Percentiles rank a stretch among this genome's conserved stretches.
phyloP scores from a whole-genome alignment of 164 flowering plant species.

The Buxus sempervirens region DNA sequence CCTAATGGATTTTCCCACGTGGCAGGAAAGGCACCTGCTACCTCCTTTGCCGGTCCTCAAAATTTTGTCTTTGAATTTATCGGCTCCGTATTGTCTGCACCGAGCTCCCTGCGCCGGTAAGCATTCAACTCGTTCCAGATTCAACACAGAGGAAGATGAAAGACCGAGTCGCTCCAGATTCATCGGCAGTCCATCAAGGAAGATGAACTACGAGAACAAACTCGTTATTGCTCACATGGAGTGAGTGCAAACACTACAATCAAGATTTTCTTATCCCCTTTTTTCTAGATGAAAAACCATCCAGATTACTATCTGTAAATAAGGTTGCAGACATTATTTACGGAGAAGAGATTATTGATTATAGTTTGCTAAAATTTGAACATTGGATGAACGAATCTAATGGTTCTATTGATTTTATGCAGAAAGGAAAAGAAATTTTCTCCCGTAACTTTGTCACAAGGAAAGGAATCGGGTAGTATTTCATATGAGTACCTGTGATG shows the following conservation, averaged over 20 bases:
- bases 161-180: background rate
- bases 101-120: too few species aligned
- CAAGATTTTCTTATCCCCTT: background rate
- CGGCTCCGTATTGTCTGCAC: too few species aligned
- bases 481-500: constrained; percentile 93
- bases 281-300: constrained; percentile 65
- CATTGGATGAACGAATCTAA: constrained; percentile 57
- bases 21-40: too few species aligned
- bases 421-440: constrained; percentile 77
- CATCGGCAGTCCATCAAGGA: background rate
- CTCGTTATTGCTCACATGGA: constrained; percentile 95
- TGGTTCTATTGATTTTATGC: constrained; percentile 76
- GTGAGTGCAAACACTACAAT: constrained; percentile 83
- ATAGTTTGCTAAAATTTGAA: constrained; percentile 76
- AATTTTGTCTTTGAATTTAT: too few species aligned
- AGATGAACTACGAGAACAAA: constrained; percentile 82
- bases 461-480: constrained; percentile 75
- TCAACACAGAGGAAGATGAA: too few species aligned
- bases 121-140: too few species aligned
- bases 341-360: constrained; percentile 94
- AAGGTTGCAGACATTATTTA: constrained; percentile 92
- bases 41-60: too few species aligned
- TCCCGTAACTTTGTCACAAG: constrained; percentile 73
- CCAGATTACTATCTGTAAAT: constrained; percentile 71
- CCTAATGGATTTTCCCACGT: too few species aligned